These are phyloP conservation scores for Tricholoma matsutake DNA, from an alignment of 768 basidiomycete species.

Conservation along the genomic window DNA sequence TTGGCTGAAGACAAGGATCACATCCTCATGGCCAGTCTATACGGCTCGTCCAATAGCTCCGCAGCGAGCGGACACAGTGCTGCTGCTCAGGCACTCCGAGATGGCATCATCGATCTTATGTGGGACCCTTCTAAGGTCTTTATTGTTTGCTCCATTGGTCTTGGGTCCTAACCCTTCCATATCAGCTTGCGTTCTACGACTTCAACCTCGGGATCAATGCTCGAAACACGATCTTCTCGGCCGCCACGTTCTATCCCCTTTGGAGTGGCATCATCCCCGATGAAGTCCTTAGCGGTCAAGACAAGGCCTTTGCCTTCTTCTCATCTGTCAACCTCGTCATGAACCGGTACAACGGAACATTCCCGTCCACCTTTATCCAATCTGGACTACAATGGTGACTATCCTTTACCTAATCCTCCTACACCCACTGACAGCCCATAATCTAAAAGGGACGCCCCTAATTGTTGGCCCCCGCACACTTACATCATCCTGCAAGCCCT, in stretches of 20 bases:
- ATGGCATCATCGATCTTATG: constrained; percentile 78
- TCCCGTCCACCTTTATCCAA: constrained; percentile 74
- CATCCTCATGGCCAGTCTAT: constrained; percentile 57
- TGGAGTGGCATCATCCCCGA: constrained; percentile 86
- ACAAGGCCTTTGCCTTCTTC: constrained; percentile 70
- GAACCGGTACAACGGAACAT: constrained; percentile 85
- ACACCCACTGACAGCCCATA: neutral
- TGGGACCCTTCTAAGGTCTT: constrained; percentile 72
- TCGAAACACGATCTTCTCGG: constrained; percentile 65
- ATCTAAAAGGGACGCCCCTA: constrained; percentile 71
- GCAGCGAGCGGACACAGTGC: constrained; percentile 48
- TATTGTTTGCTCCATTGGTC: neutral
- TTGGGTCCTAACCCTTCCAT: neutral
- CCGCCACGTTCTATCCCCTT: constrained; percentile 77
- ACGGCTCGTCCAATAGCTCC: constrained; percentile 41
- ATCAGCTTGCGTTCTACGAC: constrained; percentile 82
- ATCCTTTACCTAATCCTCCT: neutral
- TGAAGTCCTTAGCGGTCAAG: constrained; percentile 54
- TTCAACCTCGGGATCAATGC: constrained; percentile 72
- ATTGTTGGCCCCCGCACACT: constrained; percentile 85
- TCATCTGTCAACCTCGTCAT: constrained; percentile 73
- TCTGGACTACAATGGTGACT: constrained; percentile 78
- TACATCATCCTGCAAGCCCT: constrained; percentile 81
- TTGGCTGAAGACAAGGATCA: constrained; percentile 57
- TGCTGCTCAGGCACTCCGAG: constrained; percentile 55